Evolutionary conservation across 768 basidiomycete species (phyloP).

Genomic region (Leccinum rimulosum): DNA sequence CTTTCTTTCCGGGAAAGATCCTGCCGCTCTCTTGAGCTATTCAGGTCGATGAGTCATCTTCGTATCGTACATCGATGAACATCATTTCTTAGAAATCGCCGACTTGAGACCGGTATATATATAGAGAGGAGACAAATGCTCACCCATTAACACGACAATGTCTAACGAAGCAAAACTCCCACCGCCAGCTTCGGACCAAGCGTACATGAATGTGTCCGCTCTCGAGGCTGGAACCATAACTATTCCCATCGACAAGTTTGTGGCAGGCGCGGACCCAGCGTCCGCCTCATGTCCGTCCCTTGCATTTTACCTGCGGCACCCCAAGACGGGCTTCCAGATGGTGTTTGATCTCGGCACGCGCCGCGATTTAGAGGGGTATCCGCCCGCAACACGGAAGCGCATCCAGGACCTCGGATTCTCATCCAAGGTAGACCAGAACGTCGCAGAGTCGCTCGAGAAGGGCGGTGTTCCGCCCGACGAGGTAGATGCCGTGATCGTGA

Average conservation of each 20-base stretch:
- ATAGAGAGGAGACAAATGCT: no score
- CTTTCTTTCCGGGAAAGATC: neutral
- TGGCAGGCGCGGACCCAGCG: slow-evolving; percentile 34
- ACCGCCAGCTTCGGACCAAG: slow-evolving; percentile 35
- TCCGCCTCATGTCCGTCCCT: slow-evolving; percentile 41
- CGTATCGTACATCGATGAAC: neutral
- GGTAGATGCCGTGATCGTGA: slow-evolving; percentile 45
- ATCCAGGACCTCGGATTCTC: slow-evolving; percentile 9
- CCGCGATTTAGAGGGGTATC: slow-evolving; percentile 42
- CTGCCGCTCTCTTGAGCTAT: neutral
- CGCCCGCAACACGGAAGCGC: slow-evolving; percentile 31
- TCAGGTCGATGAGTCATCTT: neutral
- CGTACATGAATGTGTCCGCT: slow-evolving; percentile 54
- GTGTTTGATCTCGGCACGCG: slow-evolving; percentile 59
- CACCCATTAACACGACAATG: neutral
- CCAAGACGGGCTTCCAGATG: slow-evolving; percentile 36
- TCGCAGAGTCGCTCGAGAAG: slow-evolving; percentile 45
- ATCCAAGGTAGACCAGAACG: slow-evolving; percentile 32
- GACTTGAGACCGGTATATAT: neutral
- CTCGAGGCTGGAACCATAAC: slow-evolving; percentile 49
- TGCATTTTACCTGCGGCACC: slow-evolving; percentile 52
- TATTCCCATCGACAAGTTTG: slow-evolving; percentile 37
- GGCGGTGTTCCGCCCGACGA: slow-evolving; percentile 46
- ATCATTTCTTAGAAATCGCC: no score
- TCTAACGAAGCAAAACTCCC: slow-evolving; percentile 10